Evolutionary conservation across 148 eudicot species (phyloP), one percentile per base, ranked within the genome.

Genomic region (Rhododendron vialii): DNA sequence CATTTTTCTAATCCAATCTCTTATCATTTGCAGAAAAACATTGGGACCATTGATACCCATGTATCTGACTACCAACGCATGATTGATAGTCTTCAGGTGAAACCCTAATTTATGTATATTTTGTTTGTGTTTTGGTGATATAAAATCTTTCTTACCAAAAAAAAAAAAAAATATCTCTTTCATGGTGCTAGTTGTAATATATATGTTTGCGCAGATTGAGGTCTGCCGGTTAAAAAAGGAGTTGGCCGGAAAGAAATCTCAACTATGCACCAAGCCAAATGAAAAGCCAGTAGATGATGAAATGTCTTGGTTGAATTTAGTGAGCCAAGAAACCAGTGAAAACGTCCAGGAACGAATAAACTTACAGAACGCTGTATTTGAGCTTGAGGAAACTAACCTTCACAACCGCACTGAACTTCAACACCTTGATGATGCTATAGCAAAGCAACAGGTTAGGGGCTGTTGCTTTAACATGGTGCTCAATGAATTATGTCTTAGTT

Each of bases 341-440:
- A 95, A 95, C 84, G 96, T 95, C 81, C 98, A 93, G 89, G 98
- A 95, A 81, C 92, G 98, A 84, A 95, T 95, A 89, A 95, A 95
- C 86, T 87, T 95, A 82, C 98, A 95, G 89, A 95, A 95, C 90
- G 96, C 98, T 82, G 82, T 95, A 67, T 93, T 93, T 90, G 98
- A 95, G 86, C 91, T 95, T 71, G 96, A 95, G 86, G 98, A 94
- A 87, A 94, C 92, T 85, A 94, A 95, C 89, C 86, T 91, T 90
- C 92, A 87, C 76, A 95, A 93, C 88, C 94, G 92, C 57, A 78
- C 84, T 83, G 98, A 95, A 89, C 92, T 95, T 77, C 94, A 91
- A 88, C 91, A 90, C 77, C 98, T 95, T 88, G 98, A 95, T 90
- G 95, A 92, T 89, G 95, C 92, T 75, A 93, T 95, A 82, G 92